Percentiles rank a stretch among this genome's conserved stretches.
Evolutionary conservation across 2,329 filamentous ascomycete species (phyloP).

Genomic region (Plenodomus lindquistii): DNA sequence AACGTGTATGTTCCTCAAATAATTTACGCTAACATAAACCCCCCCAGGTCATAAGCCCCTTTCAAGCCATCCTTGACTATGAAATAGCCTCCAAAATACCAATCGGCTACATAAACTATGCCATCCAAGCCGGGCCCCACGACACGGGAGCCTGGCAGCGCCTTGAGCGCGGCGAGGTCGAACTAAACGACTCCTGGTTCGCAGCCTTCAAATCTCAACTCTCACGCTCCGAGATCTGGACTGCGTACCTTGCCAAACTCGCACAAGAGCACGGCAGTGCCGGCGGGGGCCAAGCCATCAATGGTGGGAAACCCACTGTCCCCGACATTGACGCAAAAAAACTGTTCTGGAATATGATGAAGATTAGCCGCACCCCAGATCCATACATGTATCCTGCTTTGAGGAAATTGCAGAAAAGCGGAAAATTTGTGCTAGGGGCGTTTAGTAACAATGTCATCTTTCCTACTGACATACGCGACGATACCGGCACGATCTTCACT

Average conservation of each 20-base stretch:
- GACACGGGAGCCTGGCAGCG: slow-evolving; percentile 80
- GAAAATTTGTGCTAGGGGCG: slow-evolving; percentile 64
- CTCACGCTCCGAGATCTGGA: slow-evolving; percentile 68
- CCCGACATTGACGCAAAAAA: slow-evolving; percentile 76
- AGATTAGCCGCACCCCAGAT: slow-evolving; percentile 67
- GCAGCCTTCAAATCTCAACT: slow-evolving; percentile 75
- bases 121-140: slow-evolving; percentile 77
- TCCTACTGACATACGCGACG: slow-evolving; percentile 71
- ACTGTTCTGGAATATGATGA: slow-evolving; percentile 95
- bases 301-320: slow-evolving; percentile 57
- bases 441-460: slow-evolving; percentile 91
- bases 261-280: slow-evolving; percentile 15
- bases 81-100: slow-evolving; percentile 77
- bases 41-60: slow-evolving; percentile 79
- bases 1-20: neutral
- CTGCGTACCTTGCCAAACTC: slow-evolving; percentile 54
- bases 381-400: slow-evolving; percentile 89
- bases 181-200: slow-evolving; percentile 76
- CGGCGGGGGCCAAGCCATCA: slow-evolving; percentile 36
- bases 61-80: slow-evolving; percentile 91
- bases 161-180: slow-evolving; percentile 81
- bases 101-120: slow-evolving; percentile 87
- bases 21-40: slow-evolving; percentile 1
- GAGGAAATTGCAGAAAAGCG: slow-evolving; percentile 61
- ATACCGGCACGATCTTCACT: slow-evolving; percentile 51